phyloP scores from a whole-genome alignment of 306 rosid genomes.

The Cucurbita ficifolia region DNA sequence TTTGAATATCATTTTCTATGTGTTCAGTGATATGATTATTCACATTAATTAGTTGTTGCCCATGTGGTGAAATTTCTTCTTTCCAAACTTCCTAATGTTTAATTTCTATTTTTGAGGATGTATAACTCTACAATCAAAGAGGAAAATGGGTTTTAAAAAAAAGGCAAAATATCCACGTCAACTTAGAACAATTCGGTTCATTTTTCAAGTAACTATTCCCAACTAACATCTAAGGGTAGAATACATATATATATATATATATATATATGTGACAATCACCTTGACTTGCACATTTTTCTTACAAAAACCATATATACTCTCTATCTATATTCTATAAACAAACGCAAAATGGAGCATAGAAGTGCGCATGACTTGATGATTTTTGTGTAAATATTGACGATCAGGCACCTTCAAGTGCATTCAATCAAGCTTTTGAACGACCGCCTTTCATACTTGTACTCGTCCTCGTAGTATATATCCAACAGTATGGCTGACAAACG shows the following conservation, averaged over 20 bases:
- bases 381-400: neutral
- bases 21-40: no score
- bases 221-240: neutral
- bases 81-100: no score
- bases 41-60: no score
- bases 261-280: neutral
- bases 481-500: neutral
- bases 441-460: neutral
- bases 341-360: slow-evolving; percentile 2
- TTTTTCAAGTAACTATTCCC: neutral
- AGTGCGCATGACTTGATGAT: slow-evolving; percentile 2
- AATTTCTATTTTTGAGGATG: no score
- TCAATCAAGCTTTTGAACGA: slow-evolving; percentile 1
- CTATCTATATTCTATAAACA: neutral
- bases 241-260: neutral
- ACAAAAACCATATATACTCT: neutral
- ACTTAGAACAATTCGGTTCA: neutral
- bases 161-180: neutral
- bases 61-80: no score
- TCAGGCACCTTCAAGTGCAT: neutral
- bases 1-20: no score
- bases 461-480: neutral
- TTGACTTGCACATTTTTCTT: neutral
- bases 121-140: neutral
- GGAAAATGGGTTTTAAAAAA: neutral